Conservation (phyloP, 345 rosid genomes). For the Gossypium anomalum region DNA sequence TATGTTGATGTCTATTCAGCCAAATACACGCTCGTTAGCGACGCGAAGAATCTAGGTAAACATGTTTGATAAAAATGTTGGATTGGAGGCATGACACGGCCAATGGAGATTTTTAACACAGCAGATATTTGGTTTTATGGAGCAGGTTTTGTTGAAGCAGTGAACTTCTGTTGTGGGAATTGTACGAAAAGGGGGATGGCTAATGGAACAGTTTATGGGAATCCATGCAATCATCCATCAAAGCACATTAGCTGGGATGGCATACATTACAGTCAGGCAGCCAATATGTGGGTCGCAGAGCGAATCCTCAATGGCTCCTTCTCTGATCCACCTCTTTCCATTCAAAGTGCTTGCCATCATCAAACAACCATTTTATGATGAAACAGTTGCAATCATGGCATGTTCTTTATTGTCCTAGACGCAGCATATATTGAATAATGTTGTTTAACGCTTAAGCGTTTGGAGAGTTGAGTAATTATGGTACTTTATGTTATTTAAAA, state of each 20-base stretch:
- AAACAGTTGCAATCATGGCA: neutral
- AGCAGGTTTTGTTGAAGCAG: slow-evolving; percentile 64
- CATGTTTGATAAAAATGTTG: neutral
- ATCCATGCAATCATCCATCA: slow-evolving; percentile 51
- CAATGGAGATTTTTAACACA: neutral
- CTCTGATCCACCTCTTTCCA: slow-evolving; percentile 40
- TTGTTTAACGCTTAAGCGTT: neutral
- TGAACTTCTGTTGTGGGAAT: slow-evolving; percentile 63
- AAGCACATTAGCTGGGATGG: slow-evolving; percentile 78
- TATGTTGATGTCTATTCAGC: slow-evolving; percentile 68
- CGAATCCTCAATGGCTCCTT: slow-evolving; percentile 45
- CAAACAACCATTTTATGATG: neutral
- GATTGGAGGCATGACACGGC: slow-evolving; percentile 4
- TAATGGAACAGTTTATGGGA: slow-evolving; percentile 61
- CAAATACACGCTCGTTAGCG: slow-evolving; percentile 45
- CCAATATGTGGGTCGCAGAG: slow-evolving; percentile 45
- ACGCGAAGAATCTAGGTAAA: slow-evolving; percentile 51
- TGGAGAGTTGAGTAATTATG: neutral
- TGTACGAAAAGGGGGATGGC: slow-evolving; percentile 59
- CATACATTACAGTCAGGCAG: slow-evolving; percentile 60
- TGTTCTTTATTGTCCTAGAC: neutral
- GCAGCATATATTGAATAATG: neutral
- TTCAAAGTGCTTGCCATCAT: slow-evolving; percentile 24
- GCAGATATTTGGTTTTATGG: neutral
- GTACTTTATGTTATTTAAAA: neutral